These are phyloP conservation scores for Pseudognaphalium luteoalbum DNA, from an alignment of 129 eudicot genomes.

Conservation along the genomic window DNA sequence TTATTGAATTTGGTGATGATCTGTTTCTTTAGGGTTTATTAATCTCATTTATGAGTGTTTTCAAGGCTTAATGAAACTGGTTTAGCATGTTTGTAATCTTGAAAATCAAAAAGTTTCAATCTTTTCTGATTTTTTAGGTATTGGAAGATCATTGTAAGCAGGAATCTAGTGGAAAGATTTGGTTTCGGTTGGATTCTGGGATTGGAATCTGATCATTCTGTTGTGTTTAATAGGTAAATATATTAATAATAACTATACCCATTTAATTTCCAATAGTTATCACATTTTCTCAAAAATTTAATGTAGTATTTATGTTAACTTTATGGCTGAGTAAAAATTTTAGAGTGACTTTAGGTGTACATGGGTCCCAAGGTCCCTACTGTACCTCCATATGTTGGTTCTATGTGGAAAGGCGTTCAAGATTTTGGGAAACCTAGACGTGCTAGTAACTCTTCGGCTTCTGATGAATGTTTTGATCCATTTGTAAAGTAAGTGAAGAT, in stretches of 20 bases:
- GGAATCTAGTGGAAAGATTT: neutral
- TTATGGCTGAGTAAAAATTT: slow-evolving; percentile 11
- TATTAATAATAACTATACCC: neutral
- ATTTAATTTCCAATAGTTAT: neutral
- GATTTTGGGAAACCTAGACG: slow-evolving; percentile 35
- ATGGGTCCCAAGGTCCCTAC: slow-evolving; percentile 38
- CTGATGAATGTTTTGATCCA: slow-evolving; percentile 26
- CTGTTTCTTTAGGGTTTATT: slow-evolving; percentile 4
- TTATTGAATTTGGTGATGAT: neutral
- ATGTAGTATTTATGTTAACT: neutral
- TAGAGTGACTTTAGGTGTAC: slow-evolving; percentile 33
- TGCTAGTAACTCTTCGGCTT: slow-evolving; percentile 30
- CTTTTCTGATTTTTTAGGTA: slow-evolving; percentile 2
- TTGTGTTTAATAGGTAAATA: neutral
- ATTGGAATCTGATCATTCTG: slow-evolving; percentile 1
- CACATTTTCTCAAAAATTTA: neutral
- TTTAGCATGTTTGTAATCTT: slow-evolving; percentile 3
- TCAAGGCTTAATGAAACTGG: slow-evolving; percentile 6
- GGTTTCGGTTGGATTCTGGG: neutral
- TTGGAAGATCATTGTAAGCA: neutral
- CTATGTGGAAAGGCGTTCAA: slow-evolving; percentile 27
- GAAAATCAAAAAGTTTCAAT: neutral
- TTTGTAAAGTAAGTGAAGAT: slow-evolving; percentile 26
- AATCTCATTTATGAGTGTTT: slow-evolving; percentile 14
- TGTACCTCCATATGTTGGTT: slow-evolving; percentile 49